Percentiles rank a stretch among this genome's conserved stretches.
These are phyloP conservation scores for Chrysochromulina parva DNA, from an alignment of 78 protist genomes.

Conservation along the genomic window DNA sequence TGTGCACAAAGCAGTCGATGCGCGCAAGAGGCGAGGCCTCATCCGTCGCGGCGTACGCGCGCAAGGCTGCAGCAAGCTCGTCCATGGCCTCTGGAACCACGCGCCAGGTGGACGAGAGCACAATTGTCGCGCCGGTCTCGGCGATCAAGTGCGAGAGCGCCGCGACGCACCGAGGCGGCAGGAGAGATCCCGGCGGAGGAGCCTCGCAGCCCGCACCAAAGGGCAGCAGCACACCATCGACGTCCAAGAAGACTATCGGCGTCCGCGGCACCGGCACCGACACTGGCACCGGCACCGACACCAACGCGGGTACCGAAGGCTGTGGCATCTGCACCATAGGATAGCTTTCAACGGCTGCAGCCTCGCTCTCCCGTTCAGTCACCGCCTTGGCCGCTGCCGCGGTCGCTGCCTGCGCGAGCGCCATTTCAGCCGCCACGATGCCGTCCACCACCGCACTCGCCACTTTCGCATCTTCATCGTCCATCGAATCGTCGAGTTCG, in stretches of 20 bases:
- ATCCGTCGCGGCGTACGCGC: background rate
- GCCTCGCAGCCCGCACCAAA: background rate
- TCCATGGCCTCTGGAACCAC: background rate
- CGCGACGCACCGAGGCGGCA: background rate
- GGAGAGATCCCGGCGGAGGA: background rate
- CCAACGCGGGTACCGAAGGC: too few relatives aligned
- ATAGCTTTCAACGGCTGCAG: too few relatives aligned
- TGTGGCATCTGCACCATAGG: too few relatives aligned
- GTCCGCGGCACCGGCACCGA: too few relatives aligned
- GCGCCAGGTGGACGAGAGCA: conserved; percentile 2
- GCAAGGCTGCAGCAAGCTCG: background rate
- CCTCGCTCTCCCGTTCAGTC: too few relatives aligned
- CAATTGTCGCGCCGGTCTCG: background rate
- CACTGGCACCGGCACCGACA: too few relatives aligned
- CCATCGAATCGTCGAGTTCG: too few relatives aligned
- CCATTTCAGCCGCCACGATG: too few relatives aligned
- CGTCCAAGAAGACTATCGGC: background rate
- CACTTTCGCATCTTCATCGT: too few relatives aligned
- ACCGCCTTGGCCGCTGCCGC: too few relatives aligned
- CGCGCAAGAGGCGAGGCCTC: background rate
- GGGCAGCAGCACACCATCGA: background rate
- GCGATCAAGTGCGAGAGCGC: background rate
- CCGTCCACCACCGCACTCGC: too few relatives aligned
- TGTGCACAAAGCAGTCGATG: background rate
- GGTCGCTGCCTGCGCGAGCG: too few relatives aligned